Evolutionary conservation across 345 rosid species (phyloP), one percentile per base, ranked within the genome.

Genomic region (Boechera stricta): DNA sequence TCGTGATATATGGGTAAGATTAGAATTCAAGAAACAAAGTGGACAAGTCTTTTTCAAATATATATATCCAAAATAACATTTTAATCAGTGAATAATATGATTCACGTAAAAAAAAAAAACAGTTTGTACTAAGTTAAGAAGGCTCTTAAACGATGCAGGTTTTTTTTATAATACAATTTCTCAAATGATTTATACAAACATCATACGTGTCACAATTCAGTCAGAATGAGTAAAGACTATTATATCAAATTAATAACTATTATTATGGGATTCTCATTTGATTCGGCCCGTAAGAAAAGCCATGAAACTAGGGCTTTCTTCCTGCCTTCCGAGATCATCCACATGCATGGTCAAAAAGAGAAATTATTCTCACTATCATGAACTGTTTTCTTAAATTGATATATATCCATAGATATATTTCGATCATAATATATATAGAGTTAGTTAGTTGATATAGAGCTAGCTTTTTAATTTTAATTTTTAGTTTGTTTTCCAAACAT

Each of bases 251-350:
- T 18, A 21, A 13, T 16, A 64, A 64, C 4, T 21, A 55, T 12
- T 71, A 33, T 24, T 64, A 45, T 54, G 21, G 48, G n/a, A 33
- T 64, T 35, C 24, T 47, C 57, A 69, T 70, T 77, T 54, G 62
- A 55, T 70, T 54, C 15, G 28, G 6, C 16, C 72, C 76, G 80
- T 64, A 47, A 64, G 67, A 71, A 77, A 71, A 77, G 76, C 76
- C 80, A 77, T 47, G 76, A 77, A 71, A 71, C 36, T 71, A 77
- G 80, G 72, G 81, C 45, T 56, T 45, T 64, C 41, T 39, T 56
- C 66, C 41, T 63, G 32, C 15, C 66, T 77, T 70, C 41, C 72
- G 15, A 44, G 76, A 71, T 45, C 66, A 77, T 47, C 28, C 67
- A 77, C 80, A 77, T 77, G 80, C 76, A 26, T 48, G 61, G 61